Conservation (phyloP, 225 moss, liverwort and hornwort genomes). For the Sphagnum contortum region DNA sequence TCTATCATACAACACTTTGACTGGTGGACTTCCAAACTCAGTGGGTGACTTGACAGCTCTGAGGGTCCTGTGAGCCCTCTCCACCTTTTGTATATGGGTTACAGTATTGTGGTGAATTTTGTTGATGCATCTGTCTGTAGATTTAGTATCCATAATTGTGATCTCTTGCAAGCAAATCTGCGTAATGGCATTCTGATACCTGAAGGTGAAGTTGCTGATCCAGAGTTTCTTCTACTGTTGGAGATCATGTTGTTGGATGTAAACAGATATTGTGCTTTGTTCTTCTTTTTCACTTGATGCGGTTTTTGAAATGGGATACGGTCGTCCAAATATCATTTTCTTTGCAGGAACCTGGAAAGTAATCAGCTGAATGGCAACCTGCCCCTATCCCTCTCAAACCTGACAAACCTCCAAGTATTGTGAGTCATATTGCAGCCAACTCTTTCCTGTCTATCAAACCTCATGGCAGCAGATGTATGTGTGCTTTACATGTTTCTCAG, state of each 20-base stretch:
- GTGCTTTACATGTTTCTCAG: no score
- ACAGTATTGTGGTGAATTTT: constrained; percentile 2
- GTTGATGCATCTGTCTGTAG: background rate
- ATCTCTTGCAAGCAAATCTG: no score
- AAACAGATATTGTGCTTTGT: no score
- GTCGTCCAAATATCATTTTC: background rate
- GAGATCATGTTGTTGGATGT: no score
- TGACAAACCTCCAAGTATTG: constrained; percentile 32
- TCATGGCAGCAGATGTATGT: no score
- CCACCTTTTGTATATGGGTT: constrained; percentile 2
- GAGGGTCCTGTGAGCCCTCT: constrained; percentile 30
- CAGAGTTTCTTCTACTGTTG: no score
- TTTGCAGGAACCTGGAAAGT: constrained; percentile 36
- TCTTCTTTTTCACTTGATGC: no score
- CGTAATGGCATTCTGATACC: no score
- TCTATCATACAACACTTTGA: constrained; percentile 50
- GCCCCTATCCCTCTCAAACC: constrained; percentile 37
- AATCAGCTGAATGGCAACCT: constrained; percentile 41
- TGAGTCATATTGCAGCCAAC: constrained; percentile 8
- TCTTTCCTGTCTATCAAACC: background rate
- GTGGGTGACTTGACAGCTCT: constrained; percentile 39
- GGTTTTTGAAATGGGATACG: no score
- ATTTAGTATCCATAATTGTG: no score
- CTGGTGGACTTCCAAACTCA: constrained; percentile 47
- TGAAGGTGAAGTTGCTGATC: no score